These are phyloP conservation scores for Physcomitrellopsis africana DNA, from an alignment of 225 moss, liverwort and hornwort genomes.

Conservation along the genomic window DNA sequence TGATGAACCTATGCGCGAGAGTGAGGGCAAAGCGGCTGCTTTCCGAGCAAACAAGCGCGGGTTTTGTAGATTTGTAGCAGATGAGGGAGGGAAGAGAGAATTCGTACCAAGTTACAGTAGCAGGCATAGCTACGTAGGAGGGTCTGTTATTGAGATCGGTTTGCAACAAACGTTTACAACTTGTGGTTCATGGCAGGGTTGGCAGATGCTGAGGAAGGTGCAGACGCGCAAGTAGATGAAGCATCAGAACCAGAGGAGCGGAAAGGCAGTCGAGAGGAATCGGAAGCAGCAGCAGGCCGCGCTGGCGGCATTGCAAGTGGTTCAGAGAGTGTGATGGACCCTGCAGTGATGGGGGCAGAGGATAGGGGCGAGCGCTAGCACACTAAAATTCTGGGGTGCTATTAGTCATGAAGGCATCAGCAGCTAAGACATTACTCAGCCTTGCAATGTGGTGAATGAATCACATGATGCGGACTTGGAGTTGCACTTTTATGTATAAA, in stretches of 20 bases:
- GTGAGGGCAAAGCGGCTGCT: background rate
- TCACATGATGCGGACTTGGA: conserved; percentile 40
- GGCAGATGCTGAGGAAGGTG: conserved; percentile 44
- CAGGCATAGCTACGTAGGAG: too few species aligned
- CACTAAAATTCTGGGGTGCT: conserved; percentile 43
- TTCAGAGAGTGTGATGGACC: conserved; percentile 43
- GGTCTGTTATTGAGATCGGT: too few species aligned
- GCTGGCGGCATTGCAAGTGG: conserved; percentile 20
- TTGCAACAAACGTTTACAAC: background rate
- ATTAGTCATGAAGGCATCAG: conserved; percentile 41
- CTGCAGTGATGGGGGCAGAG: conserved; percentile 40
- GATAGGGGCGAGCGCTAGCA: conserved; percentile 43
- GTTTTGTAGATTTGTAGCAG: too few species aligned
- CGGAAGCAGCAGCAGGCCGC: conserved; percentile 21
- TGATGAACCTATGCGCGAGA: background rate
- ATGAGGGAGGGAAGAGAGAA: too few species aligned
- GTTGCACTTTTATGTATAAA: conserved; percentile 58
- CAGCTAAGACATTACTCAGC: conserved; percentile 43
- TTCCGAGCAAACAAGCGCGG: too few species aligned
- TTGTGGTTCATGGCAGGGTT: conserved; percentile 32
- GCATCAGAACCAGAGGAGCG: conserved; percentile 29
- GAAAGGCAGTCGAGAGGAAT: conserved; percentile 28
- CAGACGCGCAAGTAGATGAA: conserved; percentile 43
- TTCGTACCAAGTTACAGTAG: too few species aligned
- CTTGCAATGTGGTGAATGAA: conserved; percentile 39